Conservation (phyloP, 176 grass and related monocot genomes). For the Raddia guianensis region DNA sequence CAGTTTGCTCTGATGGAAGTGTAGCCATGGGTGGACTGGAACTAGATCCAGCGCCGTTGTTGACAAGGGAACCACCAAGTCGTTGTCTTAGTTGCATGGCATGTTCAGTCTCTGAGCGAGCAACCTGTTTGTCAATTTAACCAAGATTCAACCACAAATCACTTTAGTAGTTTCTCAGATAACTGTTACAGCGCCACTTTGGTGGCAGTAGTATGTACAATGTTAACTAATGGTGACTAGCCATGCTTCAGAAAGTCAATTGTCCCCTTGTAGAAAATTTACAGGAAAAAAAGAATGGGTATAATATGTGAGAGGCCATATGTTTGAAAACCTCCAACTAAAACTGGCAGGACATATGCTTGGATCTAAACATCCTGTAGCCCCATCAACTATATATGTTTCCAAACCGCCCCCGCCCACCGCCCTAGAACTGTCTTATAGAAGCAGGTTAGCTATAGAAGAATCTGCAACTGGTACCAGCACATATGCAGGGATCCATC, state of each 20-base stretch:
- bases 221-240: neutral
- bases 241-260: constrained; percentile 20
- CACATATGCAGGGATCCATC: neutral
- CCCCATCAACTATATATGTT: neutral
- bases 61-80: constrained; percentile 19
- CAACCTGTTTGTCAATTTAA: constrained; percentile 50
- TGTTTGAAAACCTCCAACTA: constrained; percentile 5
- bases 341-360: too few relatives aligned
- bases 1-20: constrained; percentile 48
- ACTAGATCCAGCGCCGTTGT: constrained; percentile 32
- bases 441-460: constrained; percentile 28
- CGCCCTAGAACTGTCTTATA: neutral
- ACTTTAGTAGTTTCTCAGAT: constrained; percentile 1
- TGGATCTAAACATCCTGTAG: too few relatives aligned
- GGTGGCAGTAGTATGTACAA: neutral
- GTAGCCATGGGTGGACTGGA: constrained; percentile 38
- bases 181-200: neutral
- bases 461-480: neutral
- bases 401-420: neutral
- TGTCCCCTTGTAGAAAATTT: neutral
- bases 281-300: constrained; percentile 10
- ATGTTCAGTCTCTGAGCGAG: constrained; percentile 46
- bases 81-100: constrained; percentile 43
- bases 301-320: neutral
- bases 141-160: constrained; percentile 11